Evolutionary conservation across 371 early-diverging fungal genomes (phyloP), one percentile per base, ranked within the genome.

Genomic region (Mycotypha africana): DNA sequence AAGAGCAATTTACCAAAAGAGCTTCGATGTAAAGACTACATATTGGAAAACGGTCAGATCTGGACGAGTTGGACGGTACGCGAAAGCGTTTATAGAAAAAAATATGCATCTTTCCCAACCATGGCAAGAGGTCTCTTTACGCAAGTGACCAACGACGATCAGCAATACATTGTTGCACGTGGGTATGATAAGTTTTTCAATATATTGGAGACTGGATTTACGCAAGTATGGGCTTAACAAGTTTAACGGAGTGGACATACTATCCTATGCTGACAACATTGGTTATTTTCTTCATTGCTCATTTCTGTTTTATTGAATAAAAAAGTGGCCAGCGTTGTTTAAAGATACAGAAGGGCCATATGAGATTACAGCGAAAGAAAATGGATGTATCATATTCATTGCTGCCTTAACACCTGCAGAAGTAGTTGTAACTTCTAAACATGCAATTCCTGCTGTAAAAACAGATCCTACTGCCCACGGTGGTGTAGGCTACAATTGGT

Each of bases 141-240:
- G 1, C 48, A 62, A 26, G 38, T 34, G 14, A 4, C 15, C 14
- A 28, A 11, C 0, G 52, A 66, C 14, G 52, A 47, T 16, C 31
- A 57, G 9, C 63, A 76, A 40, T 49, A 62, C 9, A 84, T 97
- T 42, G 74, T 82, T 16, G 78, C 82, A 7, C 78, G 97, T 21
- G 97, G 97, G 5, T 97, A 97, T 65, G 86, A 97, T 73, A 97
- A 97, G 67, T 97, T 97, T 54, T 97, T 93, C 61, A 94, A 93
- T 46, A 32, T 89, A 11, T 62, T 65, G 6, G 89, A 89, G 50
- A 79, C 83, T 6, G 28, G 49, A 6, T 51, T 45, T 12, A 86
- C 89, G 4, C 59, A 70, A 52, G 70, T 72, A 58, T 43, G 16
- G n/a, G n/a, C n/a, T n/a, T n/a, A n/a, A n/a, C n/a, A n/a, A n/a